Percentiles rank a stretch among this genome's conserved stretches.
Evolutionary conservation across 352 stramenopile species (phyloP).

Genomic region (Phytophthora hybrid): DNA sequence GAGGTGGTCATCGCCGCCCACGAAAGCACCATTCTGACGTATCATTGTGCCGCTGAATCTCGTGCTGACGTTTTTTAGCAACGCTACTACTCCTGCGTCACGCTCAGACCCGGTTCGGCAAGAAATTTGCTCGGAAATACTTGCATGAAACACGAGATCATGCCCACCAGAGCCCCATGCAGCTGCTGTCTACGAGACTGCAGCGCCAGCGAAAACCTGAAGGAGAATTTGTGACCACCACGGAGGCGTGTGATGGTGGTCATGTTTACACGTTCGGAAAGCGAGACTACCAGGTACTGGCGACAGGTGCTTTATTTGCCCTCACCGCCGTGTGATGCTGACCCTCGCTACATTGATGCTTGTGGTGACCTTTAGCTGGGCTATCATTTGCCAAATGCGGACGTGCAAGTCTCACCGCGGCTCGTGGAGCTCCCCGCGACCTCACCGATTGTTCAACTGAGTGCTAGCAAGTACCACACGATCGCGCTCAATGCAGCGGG

Average conservation of each 20-base stretch:
- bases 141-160: constrained; percentile 62
- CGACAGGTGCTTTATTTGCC: neutral
- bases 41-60: constrained; percentile 9
- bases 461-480: constrained; percentile 85
- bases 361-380: constrained; percentile 54
- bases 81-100: constrained; percentile 79
- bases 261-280: constrained; percentile 89
- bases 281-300: constrained; percentile 79
- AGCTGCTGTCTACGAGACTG: constrained; percentile 57
- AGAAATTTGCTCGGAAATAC: constrained; percentile 59
- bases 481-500: constrained; percentile 69
- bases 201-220: constrained; percentile 4
- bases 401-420: constrained; percentile 72
- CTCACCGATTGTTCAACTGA: constrained; percentile 70
- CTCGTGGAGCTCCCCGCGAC: constrained; percentile 65
- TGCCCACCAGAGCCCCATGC: constrained; percentile 67
- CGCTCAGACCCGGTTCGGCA: constrained; percentile 56
- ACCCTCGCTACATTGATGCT: constrained; percentile 6
- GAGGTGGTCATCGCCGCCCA: neutral
- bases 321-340: constrained; percentile 1
- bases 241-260: constrained; percentile 29
- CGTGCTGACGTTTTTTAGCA: constrained; percentile 52
- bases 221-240: constrained; percentile 21
- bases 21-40: constrained; percentile 11
- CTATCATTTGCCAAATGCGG: constrained; percentile 84